These are phyloP conservation scores for Candida andamanensis DNA, from an alignment of 805 yeast genomes.

Conservation along the genomic window DNA sequence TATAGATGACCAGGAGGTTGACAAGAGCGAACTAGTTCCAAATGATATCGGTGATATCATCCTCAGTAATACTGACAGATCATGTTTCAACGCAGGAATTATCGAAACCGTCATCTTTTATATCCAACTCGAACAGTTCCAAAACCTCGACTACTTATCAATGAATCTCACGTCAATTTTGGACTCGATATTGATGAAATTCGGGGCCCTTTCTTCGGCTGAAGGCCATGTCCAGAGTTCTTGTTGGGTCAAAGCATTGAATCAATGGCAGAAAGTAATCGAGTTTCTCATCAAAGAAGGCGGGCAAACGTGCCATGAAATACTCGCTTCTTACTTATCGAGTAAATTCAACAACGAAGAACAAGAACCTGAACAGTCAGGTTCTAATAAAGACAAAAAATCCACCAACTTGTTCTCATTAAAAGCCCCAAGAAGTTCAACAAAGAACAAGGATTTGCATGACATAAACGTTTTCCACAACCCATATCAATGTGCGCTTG, in stretches of 20 bases:
- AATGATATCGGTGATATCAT: conserved; percentile 23
- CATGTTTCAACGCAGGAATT: conserved; percentile 25
- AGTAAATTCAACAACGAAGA: conserved; percentile 18
- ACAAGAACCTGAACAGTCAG: background rate
- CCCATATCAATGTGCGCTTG: conserved; percentile 28
- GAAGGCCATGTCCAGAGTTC: conserved; percentile 26
- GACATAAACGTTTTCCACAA: conserved; percentile 25
- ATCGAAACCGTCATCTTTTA: conserved; percentile 31
- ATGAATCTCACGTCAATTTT: conserved; percentile 21
- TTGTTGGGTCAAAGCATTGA: conserved; percentile 25
- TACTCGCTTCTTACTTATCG: conserved; percentile 26
- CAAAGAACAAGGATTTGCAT: conserved; percentile 16
- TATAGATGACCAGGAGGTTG: conserved; percentile 16
- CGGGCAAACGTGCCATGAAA: conserved; percentile 35
- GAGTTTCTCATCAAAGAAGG: conserved; percentile 30
- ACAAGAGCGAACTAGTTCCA: conserved; percentile 7
- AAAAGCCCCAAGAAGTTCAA: conserved; percentile 10
- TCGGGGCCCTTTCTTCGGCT: conserved; percentile 17
- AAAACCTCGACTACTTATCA: conserved; percentile 32
- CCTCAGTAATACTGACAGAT: conserved; percentile 14
- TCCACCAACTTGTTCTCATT: conserved; percentile 5
- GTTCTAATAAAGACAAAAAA: conserved; percentile 6
- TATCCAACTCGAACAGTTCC: conserved; percentile 37
- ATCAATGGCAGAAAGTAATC: conserved; percentile 25
- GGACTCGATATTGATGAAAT: conserved; percentile 26